Evolutionary conservation across 2,329 filamentous ascomycete species (phyloP).

Genomic region (Talaromyces sp.): DNA sequence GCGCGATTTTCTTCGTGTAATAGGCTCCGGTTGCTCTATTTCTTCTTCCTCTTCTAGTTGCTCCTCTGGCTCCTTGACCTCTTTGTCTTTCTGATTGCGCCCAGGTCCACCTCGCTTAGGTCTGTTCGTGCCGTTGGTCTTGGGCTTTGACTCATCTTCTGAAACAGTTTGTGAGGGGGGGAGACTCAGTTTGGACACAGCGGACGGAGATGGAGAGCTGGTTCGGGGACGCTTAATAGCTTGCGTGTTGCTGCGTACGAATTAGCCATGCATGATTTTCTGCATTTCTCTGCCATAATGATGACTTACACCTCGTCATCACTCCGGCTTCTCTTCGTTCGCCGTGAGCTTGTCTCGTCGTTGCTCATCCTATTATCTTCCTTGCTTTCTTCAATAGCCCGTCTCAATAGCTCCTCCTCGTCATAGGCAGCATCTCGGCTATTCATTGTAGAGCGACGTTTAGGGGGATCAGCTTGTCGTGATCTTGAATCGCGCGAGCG

Average conservation of each 20-base stretch:
- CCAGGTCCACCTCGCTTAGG: constrained; percentile 54
- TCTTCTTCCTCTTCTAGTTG: constrained; percentile 50
- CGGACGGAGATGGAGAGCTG: constrained; percentile 67
- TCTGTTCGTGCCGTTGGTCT: constrained; percentile 52
- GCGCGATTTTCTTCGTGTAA: constrained; percentile 75
- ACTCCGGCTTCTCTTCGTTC: constrained; percentile 79
- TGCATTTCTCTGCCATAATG: neutral
- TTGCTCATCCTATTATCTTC: constrained; percentile 61
- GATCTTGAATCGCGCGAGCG: constrained; percentile 43
- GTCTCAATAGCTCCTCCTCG: constrained; percentile 82
- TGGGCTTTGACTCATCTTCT: constrained; percentile 62
- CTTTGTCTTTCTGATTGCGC: constrained; percentile 53
- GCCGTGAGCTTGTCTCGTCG: constrained; percentile 56
- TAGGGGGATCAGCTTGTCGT: constrained; percentile 60
- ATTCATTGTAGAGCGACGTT: constrained; percentile 94
- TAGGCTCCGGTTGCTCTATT: constrained; percentile 67
- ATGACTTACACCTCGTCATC: constrained; percentile 86
- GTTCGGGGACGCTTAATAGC: constrained; percentile 80
- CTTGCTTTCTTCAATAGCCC: constrained; percentile 93
- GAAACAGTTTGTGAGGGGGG: constrained; percentile 48
- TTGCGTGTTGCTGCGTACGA: constrained; percentile 60
- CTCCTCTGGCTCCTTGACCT: constrained; percentile 53
- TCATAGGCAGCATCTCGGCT: constrained; percentile 93
- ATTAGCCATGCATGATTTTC: neutral
- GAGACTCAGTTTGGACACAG: constrained; percentile 50